Percentiles rank a stretch among this genome's conserved stretches.
Evolutionary conservation across 2,329 filamentous ascomycete species (phyloP).

Genomic region (Xylariaceae sp.): DNA sequence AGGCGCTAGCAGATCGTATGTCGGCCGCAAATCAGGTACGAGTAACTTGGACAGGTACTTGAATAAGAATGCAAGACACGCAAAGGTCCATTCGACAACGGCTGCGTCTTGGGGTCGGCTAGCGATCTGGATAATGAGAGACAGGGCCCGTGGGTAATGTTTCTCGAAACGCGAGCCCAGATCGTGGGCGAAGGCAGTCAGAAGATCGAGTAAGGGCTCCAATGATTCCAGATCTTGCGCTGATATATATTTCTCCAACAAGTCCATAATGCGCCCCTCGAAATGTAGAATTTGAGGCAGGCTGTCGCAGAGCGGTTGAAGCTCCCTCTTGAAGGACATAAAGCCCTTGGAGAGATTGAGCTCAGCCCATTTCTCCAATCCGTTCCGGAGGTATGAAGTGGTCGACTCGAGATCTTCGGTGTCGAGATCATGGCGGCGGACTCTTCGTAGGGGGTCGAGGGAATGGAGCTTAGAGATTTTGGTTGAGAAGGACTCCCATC

Average conservation of each 20-base stretch:
- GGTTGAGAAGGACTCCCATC: slow-evolving; percentile 85
- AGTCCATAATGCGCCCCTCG: slow-evolving; percentile 76
- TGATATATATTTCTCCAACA: slow-evolving; percentile 71
- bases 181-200: slow-evolving; percentile 93
- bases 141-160: slow-evolving; percentile 73
- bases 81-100: slow-evolving; percentile 98
- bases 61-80: slow-evolving; percentile 89
- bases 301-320: slow-evolving; percentile 77
- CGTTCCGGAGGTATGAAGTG: slow-evolving; percentile 82
- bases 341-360: slow-evolving; percentile 85
- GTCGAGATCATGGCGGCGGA: slow-evolving; percentile 79
- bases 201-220: slow-evolving; percentile 80
- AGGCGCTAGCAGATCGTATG: slow-evolving; percentile 77
- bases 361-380: slow-evolving; percentile 84
- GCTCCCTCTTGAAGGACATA: slow-evolving; percentile 68
- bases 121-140: slow-evolving; percentile 72
- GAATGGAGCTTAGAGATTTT: slow-evolving; percentile 86
- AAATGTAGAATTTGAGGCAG: slow-evolving; percentile 90
- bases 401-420: slow-evolving; percentile 69
- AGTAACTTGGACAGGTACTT: slow-evolving; percentile 90
- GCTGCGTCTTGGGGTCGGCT: slow-evolving; percentile 73
- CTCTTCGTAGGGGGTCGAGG: slow-evolving; percentile 85
- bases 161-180: slow-evolving; percentile 82
- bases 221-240: slow-evolving; percentile 73
- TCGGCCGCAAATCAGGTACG: slow-evolving; percentile 77